phyloP scores from a whole-genome alignment of 257 asterid species.

The Nicotiana otophora region DNA sequence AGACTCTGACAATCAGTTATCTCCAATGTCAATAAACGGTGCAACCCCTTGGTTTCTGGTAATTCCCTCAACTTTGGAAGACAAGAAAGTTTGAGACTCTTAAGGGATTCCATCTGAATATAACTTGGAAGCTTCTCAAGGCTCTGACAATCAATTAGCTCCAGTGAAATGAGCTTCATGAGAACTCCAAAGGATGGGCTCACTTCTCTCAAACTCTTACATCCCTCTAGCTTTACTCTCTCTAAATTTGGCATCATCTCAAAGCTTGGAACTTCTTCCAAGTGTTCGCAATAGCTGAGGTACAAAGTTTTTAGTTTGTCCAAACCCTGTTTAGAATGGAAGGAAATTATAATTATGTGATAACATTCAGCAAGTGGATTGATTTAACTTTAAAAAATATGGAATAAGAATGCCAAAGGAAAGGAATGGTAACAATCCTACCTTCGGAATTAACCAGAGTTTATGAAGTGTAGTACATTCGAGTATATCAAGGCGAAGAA shows the following conservation, averaged over 20 bases:
- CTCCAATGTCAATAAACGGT: background rate
- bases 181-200: slow-evolving; percentile 6
- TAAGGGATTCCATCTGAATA: slow-evolving; percentile 2
- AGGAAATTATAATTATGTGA: background rate
- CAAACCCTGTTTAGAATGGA: background rate
- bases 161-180: background rate
- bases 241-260: slow-evolving; percentile 11
- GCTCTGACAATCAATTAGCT: slow-evolving; percentile 5
- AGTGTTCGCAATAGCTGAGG: slow-evolving; percentile 3
- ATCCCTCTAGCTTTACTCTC: slow-evolving; percentile 6
- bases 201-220: slow-evolving; percentile 5
- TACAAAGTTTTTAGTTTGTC: background rate
- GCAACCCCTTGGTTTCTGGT: slow-evolving; percentile 7
- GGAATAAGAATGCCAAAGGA: slow-evolving; percentile 2
- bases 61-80: slow-evolving; percentile 1
- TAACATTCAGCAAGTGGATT: background rate
- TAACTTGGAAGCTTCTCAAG: slow-evolving; percentile 3
- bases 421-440: background rate
- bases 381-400: background rate
- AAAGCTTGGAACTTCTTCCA: slow-evolving; percentile 11
- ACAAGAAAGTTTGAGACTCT: slow-evolving; percentile 10
- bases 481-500: slow-evolving; percentile 7
- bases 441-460: slow-evolving; percentile 8
- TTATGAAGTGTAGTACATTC: background rate
- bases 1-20: background rate